phyloP scores from a whole-genome alignment of 2,329 filamentous ascomycete genomes.

The Dissoconium aciculare region DNA sequence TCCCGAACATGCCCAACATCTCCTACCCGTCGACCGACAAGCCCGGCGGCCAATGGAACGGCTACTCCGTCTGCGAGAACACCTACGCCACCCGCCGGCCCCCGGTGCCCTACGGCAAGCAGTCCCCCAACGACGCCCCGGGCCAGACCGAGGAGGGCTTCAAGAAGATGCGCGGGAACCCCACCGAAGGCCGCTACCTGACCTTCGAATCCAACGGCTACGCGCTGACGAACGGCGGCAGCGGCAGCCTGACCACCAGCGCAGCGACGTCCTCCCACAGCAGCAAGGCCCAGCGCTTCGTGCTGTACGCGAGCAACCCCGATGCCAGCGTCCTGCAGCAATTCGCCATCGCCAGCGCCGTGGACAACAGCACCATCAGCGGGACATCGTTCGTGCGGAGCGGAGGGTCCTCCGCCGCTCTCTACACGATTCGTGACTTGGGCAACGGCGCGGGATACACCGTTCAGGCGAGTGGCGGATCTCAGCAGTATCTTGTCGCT shows the following conservation, averaged over 20 bases:
- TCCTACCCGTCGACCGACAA: constrained; percentile 29
- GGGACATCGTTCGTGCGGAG: constrained; percentile 1
- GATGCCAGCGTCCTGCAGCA: constrained; percentile 12
- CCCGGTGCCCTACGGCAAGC: constrained; percentile 34
- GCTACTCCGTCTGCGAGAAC: constrained; percentile 32
- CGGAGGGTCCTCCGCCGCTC: constrained; percentile 12
- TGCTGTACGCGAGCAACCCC: constrained; percentile 32
- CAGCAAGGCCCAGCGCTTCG: constrained; percentile 34
- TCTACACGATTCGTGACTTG: constrained; percentile 23
- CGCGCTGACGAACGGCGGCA: constrained; percentile 23
- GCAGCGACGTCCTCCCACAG: constrained; percentile 26
- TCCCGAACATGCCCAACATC: constrained; percentile 34
- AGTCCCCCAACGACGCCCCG: constrained; percentile 26
- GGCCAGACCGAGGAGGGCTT: constrained; percentile 38
- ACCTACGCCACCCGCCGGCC: constrained; percentile 26
- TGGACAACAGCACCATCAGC: constrained; percentile 21
- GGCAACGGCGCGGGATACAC: constrained; percentile 25
- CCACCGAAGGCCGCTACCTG: constrained; percentile 42
- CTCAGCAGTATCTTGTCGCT: constrained; percentile 14
- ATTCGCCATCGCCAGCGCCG: constrained; percentile 29
- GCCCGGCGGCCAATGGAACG: constrained; percentile 30
- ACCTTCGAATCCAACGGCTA: constrained; percentile 35
- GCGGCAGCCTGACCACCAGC: constrained; percentile 8
- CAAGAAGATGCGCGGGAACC: constrained; percentile 37
- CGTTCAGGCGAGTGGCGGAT: constrained; percentile 14